Percentiles rank a stretch among this genome's conserved stretches.
Evolutionary conservation across 345 rosid genomes (phyloP).

Genomic region (Eucalyptus sp.): DNA sequence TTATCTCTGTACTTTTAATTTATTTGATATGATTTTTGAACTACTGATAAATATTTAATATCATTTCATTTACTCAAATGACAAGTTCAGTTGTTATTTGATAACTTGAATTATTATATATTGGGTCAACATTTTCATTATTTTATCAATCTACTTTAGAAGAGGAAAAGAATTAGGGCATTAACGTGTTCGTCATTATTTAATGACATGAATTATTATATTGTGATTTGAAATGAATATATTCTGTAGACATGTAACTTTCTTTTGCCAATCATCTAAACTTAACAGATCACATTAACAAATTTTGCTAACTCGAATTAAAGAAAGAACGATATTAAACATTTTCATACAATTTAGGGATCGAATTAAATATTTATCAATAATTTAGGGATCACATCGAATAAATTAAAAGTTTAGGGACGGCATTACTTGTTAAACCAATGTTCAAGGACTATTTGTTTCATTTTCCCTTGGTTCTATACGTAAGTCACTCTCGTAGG

Average conservation of each 20-base stretch:
- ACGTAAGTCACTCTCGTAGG: not conserved
- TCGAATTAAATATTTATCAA: not conserved
- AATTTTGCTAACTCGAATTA: not conserved
- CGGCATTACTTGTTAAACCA: rapidly evolving
- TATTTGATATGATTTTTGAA: not conserved
- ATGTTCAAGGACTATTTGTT: rapidly evolving
- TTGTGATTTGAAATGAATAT: too few species aligned
- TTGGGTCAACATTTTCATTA: not conserved
- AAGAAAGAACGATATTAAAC: rapidly evolving
- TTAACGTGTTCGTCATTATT: not conserved
- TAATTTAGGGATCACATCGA: rapidly evolving
- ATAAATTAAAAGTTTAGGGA: not conserved
- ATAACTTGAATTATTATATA: not conserved
- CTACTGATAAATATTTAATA: not conserved
- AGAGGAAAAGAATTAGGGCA: not conserved
- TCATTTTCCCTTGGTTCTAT: not conserved
- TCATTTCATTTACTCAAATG: not conserved
- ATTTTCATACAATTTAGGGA: not conserved
- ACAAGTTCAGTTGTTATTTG: not conserved
- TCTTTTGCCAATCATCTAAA: not conserved
- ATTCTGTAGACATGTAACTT: not conserved
- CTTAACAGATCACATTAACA: rapidly evolving
- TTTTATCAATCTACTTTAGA: not conserved
- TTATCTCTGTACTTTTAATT: rapidly evolving
- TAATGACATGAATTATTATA: not conserved